Evolutionary conservation across 169 alveolate genomes (phyloP).

Genomic region (Neospora caninum): DNA sequence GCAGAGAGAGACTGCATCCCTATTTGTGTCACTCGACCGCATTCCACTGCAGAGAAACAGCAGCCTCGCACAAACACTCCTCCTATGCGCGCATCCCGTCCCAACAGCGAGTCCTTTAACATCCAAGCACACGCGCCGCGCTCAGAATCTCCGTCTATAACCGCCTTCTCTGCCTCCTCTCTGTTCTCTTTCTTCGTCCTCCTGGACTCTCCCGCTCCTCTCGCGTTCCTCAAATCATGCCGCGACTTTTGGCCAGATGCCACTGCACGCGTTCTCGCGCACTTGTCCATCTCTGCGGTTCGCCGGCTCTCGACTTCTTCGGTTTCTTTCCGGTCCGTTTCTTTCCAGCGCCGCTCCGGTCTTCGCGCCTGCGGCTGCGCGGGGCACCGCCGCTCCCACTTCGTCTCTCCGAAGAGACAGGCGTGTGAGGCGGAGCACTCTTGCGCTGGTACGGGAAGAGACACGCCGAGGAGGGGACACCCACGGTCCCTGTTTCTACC

Average conservation of each 20-base stretch:
- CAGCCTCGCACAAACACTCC: too few species aligned
- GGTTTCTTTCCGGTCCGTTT: not conserved
- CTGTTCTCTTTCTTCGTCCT: not conserved
- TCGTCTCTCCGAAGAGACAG: not conserved
- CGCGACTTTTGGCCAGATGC: constrained; percentile 49
- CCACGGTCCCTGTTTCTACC: constrained; percentile 6
- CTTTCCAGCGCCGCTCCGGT: not conserved
- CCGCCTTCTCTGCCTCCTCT: too few species aligned
- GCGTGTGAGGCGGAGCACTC: not conserved
- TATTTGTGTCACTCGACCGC: too few species aligned
- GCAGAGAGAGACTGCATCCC: too few species aligned
- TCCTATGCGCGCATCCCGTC: too few species aligned
- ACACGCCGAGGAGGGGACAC: constrained; percentile 10
- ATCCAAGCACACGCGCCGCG: too few species aligned
- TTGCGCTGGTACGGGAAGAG: not conserved
- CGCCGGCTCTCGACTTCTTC: not conserved
- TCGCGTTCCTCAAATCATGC: not conserved
- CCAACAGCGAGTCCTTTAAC: too few species aligned
- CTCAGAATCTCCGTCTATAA: too few species aligned
- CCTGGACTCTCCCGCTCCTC: not conserved
- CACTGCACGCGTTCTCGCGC: constrained; percentile 49
- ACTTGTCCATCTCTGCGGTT: not conserved
- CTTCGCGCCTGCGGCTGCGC: not conserved
- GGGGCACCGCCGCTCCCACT: not conserved
- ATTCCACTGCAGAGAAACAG: too few species aligned